A percentile compares a stretch with the other conserved stretches of the same genome.
phyloP scores from a whole-genome alignment of 345 rosid genomes.

The Sonneratia alba region DNA sequence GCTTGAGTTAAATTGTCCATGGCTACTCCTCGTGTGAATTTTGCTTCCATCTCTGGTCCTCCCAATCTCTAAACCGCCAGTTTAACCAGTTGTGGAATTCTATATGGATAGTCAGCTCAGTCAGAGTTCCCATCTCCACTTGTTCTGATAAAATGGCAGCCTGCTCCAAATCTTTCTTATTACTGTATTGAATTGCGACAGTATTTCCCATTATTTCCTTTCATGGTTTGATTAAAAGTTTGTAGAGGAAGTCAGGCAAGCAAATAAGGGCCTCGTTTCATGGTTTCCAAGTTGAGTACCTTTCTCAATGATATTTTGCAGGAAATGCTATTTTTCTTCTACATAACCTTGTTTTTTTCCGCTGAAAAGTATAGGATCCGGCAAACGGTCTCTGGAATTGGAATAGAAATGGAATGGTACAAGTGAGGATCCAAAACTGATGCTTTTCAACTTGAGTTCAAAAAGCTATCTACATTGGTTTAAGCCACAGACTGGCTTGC shows the following conservation, averaged over 20 bases:
- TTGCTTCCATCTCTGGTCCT: too few species aligned
- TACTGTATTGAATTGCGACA: neutral
- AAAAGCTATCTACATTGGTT: neutral
- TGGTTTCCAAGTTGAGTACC: neutral
- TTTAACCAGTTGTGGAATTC: too few species aligned
- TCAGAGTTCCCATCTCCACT: neutral
- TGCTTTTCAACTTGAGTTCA: neutral
- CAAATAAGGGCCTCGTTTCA: neutral
- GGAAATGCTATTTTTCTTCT: conserved; percentile 19
- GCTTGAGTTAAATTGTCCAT: conserved; percentile 29
- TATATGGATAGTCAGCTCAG: too few species aligned
- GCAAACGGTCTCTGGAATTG: neutral
- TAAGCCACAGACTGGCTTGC: neutral
- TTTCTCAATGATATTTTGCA: neutral
- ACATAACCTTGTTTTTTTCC: neutral
- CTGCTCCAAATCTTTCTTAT: neutral
- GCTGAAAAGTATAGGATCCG: neutral
- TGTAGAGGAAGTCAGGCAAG: neutral
- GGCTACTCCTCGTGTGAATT: neutral
- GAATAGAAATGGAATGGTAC: neutral
- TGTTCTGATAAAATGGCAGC: neutral
- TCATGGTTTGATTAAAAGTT: neutral
- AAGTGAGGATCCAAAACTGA: neutral
- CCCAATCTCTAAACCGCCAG: too few species aligned
- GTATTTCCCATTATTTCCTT: neutral